These are phyloP conservation scores for Phanerodontia chrysosporium DNA, from an alignment of 768 basidiomycete genomes.

Conservation along the genomic window DNA sequence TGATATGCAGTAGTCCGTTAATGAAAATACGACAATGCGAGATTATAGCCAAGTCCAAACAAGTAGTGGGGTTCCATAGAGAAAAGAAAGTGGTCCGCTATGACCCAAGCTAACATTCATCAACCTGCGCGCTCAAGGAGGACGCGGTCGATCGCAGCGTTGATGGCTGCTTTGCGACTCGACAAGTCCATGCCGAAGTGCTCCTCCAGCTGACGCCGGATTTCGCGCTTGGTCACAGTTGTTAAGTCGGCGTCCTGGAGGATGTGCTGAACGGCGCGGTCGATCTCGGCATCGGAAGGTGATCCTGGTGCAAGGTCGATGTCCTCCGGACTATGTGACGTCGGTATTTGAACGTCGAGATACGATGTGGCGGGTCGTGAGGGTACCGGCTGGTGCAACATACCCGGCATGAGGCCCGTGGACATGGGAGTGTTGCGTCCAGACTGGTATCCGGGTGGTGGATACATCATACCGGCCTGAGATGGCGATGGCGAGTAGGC, in stretches of 20 bases:
- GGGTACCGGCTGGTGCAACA: constrained; percentile 55
- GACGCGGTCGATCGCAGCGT: constrained; percentile 70
- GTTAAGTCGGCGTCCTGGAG: constrained; percentile 81
- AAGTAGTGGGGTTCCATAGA: not conserved
- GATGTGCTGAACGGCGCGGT: constrained; percentile 67
- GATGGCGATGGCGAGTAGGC: constrained; percentile 73
- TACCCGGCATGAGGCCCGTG: constrained; percentile 20
- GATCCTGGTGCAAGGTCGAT: constrained; percentile 39
- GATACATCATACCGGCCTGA: constrained; percentile 47
- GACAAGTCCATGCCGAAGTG: constrained; percentile 77
- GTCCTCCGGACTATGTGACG: constrained; percentile 48
- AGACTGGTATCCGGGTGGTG: constrained; percentile 71
- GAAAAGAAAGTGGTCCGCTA: not conserved
- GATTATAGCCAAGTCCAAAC: constrained; percentile 9
- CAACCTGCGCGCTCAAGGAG: constrained; percentile 47
- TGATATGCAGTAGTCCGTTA: constrained; percentile 10
- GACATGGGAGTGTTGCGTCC: constrained; percentile 62
- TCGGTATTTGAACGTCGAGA: constrained; percentile 65
- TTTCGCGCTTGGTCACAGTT: constrained; percentile 87
- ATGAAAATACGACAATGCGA: constrained; percentile 12
- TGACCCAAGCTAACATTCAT: not conserved
- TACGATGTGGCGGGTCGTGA: constrained; percentile 76
- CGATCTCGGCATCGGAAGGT: constrained; percentile 71
- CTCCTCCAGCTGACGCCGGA: constrained; percentile 79
- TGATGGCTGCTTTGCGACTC: constrained; percentile 67